These are phyloP conservation scores for Thalassiosira livingstoniorum DNA, from an alignment of 352 stramenopile species.

Conservation along the genomic window DNA sequence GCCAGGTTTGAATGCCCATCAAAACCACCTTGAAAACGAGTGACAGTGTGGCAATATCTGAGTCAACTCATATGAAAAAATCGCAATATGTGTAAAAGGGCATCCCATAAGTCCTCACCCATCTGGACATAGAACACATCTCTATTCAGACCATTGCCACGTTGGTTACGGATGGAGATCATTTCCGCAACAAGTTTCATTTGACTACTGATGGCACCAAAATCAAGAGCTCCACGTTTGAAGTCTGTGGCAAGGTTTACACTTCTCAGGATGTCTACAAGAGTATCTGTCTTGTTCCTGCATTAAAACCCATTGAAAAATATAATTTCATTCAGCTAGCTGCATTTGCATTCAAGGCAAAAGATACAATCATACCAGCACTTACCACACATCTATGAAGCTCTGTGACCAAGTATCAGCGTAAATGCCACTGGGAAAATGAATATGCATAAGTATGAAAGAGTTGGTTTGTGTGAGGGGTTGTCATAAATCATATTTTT, in stretches of 20 bases:
- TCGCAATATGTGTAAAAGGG: too few relatives aligned
- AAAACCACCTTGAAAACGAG: too few relatives aligned
- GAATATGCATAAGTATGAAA: too few relatives aligned
- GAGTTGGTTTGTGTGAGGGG: too few relatives aligned
- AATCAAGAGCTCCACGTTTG: conserved; percentile 5
- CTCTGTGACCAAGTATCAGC: conserved; percentile 60
- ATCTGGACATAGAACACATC: conserved; percentile 74
- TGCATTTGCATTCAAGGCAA: too few relatives aligned
- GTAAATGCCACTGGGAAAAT: conserved; percentile 60
- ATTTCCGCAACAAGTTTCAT: conserved; percentile 73
- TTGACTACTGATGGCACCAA: conserved; percentile 57
- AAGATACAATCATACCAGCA: too few relatives aligned
- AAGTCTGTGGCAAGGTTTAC: conserved; percentile 52
- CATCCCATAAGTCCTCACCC: too few relatives aligned
- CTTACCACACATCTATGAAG: conserved; percentile 66
- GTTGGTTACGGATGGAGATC: conserved; percentile 65
- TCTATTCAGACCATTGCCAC: conserved; percentile 70
- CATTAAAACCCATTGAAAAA: conserved; percentile 4
- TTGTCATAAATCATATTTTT: too few relatives aligned
- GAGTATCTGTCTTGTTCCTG: conserved; percentile 58
- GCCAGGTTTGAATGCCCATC: conserved; percentile 78
- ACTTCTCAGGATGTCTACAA: conserved; percentile 44
- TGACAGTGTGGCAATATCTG: too few relatives aligned
- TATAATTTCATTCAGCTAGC: too few relatives aligned
- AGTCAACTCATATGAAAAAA: too few relatives aligned